phyloP scores from a whole-genome alignment of 2,329 filamentous ascomycete genomes.

The Setomelanomma holmii region DNA sequence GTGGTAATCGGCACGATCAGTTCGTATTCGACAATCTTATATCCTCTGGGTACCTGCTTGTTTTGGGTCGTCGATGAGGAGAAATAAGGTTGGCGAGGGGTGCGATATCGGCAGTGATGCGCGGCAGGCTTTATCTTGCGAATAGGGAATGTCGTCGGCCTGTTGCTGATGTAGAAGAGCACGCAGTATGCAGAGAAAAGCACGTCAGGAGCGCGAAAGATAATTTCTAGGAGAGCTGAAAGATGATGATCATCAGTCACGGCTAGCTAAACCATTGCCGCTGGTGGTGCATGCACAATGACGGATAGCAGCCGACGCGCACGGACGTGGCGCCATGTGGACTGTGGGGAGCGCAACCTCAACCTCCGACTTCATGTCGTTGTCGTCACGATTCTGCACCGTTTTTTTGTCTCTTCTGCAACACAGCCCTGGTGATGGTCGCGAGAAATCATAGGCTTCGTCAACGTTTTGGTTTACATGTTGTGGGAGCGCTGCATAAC shows the following conservation, averaged over 20 bases:
- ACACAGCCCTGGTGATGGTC: background rate
- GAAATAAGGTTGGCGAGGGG: background rate
- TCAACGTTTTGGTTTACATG: too few relatives aligned
- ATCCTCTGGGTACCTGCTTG: constrained; percentile 2
- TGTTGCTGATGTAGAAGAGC: too few relatives aligned
- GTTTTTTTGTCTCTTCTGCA: background rate
- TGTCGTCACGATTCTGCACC: background rate
- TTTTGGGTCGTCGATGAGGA: background rate
- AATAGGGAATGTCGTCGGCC: background rate
- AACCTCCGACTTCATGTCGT: background rate
- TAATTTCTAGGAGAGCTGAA: background rate
- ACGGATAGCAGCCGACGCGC: background rate
- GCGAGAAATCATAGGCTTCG: too few relatives aligned
- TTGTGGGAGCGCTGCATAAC: too few relatives aligned
- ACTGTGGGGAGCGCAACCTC: background rate
- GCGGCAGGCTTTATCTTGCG: background rate
- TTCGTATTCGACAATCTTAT: constrained; percentile 4
- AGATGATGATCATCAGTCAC: background rate
- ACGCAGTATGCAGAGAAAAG: background rate
- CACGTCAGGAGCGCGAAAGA: background rate
- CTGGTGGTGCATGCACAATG: background rate
- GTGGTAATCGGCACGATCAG: constrained; percentile 1
- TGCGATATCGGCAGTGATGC: constrained; percentile 7
- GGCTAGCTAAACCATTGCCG: background rate
- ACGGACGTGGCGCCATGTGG: constrained; percentile 4